Percentiles rank a stretch among this genome's conserved stretches.
phyloP scores from a whole-genome alignment of 257 asterid genomes.

The Striga asiatica region DNA sequence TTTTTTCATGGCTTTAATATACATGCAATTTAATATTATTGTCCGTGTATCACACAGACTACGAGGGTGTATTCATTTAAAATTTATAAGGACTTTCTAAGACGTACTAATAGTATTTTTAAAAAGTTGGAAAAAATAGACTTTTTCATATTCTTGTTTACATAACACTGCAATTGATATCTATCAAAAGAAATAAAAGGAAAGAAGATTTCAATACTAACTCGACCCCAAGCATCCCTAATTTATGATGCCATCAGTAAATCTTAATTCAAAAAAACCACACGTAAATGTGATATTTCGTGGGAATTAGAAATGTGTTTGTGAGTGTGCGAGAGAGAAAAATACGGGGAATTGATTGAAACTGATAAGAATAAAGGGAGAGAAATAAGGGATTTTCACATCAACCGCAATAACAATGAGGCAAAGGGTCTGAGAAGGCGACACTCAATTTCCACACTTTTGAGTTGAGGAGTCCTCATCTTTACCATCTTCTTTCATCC shows the following conservation, averaged over 20 bases:
- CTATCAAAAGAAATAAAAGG: neutral
- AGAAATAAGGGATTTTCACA: neutral
- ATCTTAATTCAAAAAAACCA: neutral
- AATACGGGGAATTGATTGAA: no score
- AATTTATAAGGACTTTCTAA: no score
- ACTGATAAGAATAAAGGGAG: neutral
- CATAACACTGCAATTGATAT: no score
- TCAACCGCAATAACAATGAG: conserved; percentile 21
- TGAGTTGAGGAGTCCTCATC: conserved; percentile 19
- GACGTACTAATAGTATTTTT: no score
- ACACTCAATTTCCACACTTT: conserved; percentile 29
- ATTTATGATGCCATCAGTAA: neutral
- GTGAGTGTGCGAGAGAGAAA: neutral
- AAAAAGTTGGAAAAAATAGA: no score
- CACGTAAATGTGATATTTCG: neutral
- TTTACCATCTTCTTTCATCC: neutral
- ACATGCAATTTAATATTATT: no score
- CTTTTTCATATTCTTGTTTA: no score
- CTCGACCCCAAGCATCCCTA: neutral
- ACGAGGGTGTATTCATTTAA: no score
- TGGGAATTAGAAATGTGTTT: neutral
- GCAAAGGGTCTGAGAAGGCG: conserved; percentile 36
- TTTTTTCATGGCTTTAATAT: no score
- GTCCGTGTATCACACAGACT: no score
- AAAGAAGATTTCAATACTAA: neutral